Percentiles rank a stretch among this genome's conserved stretches.
phyloP scores from a whole-genome alignment of 2,329 filamentous ascomycete genomes.

The Coniochaeta hoffmannii region DNA sequence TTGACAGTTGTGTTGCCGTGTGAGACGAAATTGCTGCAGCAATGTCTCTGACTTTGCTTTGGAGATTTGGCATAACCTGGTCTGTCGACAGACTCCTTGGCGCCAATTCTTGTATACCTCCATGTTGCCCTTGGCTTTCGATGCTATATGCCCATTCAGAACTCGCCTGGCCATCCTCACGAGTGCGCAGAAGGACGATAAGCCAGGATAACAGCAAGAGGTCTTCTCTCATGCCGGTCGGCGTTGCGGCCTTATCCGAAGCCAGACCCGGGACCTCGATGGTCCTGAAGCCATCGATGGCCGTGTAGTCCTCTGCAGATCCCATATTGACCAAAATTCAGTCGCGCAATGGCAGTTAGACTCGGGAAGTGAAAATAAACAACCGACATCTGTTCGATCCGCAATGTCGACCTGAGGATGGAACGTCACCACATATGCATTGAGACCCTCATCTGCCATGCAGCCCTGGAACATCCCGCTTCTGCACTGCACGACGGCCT shows the following conservation, averaged over 20 bases:
- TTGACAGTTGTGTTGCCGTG: conserved; percentile 7
- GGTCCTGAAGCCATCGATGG: conserved; percentile 11
- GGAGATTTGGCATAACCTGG: conserved; percentile 23
- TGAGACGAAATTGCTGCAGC: conserved; percentile 18
- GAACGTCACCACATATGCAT: background rate
- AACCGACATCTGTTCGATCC: background rate
- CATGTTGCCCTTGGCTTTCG: conserved; percentile 5
- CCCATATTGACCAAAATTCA: conserved; percentile 3
- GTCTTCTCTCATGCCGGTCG: conserved; percentile 30
- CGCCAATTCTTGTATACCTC: conserved; percentile 8
- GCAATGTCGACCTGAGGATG: background rate
- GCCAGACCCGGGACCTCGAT: conserved; percentile 22
- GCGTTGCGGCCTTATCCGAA: conserved; percentile 14
- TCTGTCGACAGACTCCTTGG: conserved; percentile 16
- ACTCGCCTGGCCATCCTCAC: conserved; percentile 26
- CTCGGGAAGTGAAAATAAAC: background rate
- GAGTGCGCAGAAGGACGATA: conserved; percentile 32
- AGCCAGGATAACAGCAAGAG: conserved; percentile 35
- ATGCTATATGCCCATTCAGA: conserved; percentile 31
- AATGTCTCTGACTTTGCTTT: conserved; percentile 21
- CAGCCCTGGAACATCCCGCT: too few relatives aligned
- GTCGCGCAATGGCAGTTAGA: background rate
- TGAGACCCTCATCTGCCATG: too few relatives aligned
- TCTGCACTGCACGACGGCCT: too few relatives aligned
- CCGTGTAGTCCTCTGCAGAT: background rate